These are phyloP conservation scores for Fusarium caatingaense DNA, from an alignment of 2,329 filamentous ascomycete species.

Conservation along the genomic window DNA sequence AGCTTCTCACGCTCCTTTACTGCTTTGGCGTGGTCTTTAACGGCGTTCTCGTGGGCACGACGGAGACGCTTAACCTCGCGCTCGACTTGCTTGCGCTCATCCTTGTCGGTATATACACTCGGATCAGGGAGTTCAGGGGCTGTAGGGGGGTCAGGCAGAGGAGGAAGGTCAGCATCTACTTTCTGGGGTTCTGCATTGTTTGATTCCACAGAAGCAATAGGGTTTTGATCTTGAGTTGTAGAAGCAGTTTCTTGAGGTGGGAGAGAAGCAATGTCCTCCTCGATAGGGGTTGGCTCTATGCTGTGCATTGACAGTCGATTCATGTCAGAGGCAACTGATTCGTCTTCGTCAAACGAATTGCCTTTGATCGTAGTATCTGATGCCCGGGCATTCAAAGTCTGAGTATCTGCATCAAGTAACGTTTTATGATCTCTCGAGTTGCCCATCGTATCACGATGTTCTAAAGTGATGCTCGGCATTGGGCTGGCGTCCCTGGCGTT, in stretches of 20 bases:
- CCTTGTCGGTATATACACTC: constrained; percentile 69
- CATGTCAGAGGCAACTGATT: constrained; percentile 23
- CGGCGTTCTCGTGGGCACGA: constrained; percentile 73
- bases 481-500: constrained; percentile 14
- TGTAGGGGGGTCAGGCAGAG: constrained; percentile 62
- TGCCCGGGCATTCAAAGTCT: background rate
- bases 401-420: constrained; percentile 19
- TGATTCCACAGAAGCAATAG: background rate
- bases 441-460: constrained; percentile 34
- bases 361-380: background rate
- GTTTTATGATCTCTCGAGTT: constrained; percentile 32
- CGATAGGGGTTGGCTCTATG: constrained; percentile 55
- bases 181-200: background rate
- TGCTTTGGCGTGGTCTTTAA: constrained; percentile 74
- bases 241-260: background rate
- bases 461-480: constrained; percentile 34
- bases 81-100: constrained; percentile 74
- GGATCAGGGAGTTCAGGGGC: constrained; percentile 63
- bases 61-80: constrained; percentile 72
- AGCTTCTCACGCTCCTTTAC: constrained; percentile 72
- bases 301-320: constrained; percentile 49
- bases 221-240: background rate
- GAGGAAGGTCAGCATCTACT: constrained; percentile 33
- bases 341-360: background rate
- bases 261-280: constrained; percentile 37